phyloP scores from a whole-genome alignment of 768 basidiomycete species.

The Russula foetens region DNA sequence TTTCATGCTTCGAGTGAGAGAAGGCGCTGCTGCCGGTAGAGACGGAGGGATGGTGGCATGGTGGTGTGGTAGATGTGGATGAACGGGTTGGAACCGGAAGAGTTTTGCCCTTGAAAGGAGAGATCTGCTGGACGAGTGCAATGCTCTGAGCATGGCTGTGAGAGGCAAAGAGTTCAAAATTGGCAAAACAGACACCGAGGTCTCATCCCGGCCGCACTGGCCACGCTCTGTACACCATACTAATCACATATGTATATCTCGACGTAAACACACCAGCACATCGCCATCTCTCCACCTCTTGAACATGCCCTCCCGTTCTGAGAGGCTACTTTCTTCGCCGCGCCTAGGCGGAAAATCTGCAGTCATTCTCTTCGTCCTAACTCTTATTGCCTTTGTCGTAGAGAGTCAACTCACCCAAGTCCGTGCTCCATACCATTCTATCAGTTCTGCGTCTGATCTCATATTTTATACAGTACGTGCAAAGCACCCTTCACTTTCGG shows the following conservation, averaged over 20 bases:
- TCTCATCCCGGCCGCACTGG: too few species aligned
- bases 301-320: background rate
- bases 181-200: too few species aligned
- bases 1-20: conserved; percentile 79
- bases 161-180: too few species aligned
- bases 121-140: conserved; percentile 55
- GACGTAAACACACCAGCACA: background rate
- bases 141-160: conserved; percentile 49
- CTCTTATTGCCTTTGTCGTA: conserved; percentile 62
- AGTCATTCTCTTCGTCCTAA: conserved; percentile 46
- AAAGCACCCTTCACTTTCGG: conserved; percentile 64
- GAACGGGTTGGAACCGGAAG: conserved; percentile 21
- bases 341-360: conserved; percentile 38
- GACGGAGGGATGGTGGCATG: conserved; percentile 23
- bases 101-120: conserved; percentile 44
- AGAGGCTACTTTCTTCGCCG: background rate
- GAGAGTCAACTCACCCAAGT: conserved; percentile 79
- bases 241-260: background rate
- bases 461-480: conserved; percentile 53
- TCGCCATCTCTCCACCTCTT: background rate
- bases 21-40: conserved; percentile 26
- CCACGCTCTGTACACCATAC: too few species aligned
- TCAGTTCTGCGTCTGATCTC: background rate
- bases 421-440: conserved; percentile 11
- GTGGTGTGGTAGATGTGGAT: conserved; percentile 30